phyloP scores from a whole-genome alignment of 2,329 filamentous ascomycete species.

The Penicillium sp. region DNA sequence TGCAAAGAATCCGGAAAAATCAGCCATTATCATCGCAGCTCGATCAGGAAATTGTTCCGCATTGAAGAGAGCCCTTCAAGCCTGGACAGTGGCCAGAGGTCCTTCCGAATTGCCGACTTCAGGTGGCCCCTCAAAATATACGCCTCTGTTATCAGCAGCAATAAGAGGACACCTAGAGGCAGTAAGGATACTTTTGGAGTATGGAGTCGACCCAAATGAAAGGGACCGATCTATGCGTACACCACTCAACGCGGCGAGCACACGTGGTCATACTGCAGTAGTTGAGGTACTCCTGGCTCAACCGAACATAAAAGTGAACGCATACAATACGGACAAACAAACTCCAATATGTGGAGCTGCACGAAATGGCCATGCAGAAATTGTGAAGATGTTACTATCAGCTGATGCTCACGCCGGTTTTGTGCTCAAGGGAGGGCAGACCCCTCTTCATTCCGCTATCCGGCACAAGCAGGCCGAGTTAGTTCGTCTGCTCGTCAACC shows the following conservation, averaged over 20 bases:
- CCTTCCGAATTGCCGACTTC: not conserved
- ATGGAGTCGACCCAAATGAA: not conserved
- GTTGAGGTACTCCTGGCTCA: not conserved
- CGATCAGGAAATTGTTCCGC: not conserved
- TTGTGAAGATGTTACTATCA: not conserved
- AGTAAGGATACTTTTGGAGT: not conserved
- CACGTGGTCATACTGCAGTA: not conserved
- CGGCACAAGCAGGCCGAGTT: not conserved
- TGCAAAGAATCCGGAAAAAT: slow-evolving; percentile 9
- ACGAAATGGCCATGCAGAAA: not conserved
- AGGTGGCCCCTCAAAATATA: not conserved
- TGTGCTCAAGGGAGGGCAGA: not conserved
- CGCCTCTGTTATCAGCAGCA: not conserved
- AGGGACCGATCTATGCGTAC: not conserved
- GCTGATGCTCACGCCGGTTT: not conserved
- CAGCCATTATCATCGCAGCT: not conserved
- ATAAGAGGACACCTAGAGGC: not conserved
- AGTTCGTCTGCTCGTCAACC: not conserved
- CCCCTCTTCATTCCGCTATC: not conserved
- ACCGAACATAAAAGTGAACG: not conserved
- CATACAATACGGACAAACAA: not conserved
- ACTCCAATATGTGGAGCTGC: not conserved
- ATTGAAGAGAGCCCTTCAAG: not conserved
- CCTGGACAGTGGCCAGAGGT: not conserved
- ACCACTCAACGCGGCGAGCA: not conserved